Evolutionary conservation across 2,329 filamentous ascomycete genomes (phyloP), one percentile per base, ranked within the genome.

Genomic region (Aplosporella prunicola): DNA sequence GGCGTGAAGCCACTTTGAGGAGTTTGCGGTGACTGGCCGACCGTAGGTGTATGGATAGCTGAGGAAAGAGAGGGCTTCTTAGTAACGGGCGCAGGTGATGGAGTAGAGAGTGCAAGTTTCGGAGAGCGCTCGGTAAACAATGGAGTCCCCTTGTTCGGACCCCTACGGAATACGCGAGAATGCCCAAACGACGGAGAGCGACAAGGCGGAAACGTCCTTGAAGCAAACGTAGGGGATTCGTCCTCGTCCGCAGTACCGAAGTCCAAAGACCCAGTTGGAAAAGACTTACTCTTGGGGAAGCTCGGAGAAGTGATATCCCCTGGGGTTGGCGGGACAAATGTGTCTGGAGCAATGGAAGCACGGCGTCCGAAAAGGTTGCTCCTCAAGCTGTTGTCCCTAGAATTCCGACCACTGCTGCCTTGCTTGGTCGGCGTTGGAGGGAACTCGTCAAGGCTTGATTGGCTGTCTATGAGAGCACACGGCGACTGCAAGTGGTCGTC

Each of bases 391-490:
- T 66, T 70, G 42, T 67, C 63, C 51, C 67, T 69, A 16, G 64
- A 67, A 28, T 61, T 61, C 36, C 64, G 56, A 36, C 55, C 53
- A 17, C 71, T 49, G 60, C 63, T 50, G 24, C 57, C 60, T 47
- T 76, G 76, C 60, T 94, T 96, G 0, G 91, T 96, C 1, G 91
- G 91, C 1, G 91, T 98, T 1, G 89, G 88, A n/a, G 89, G 88
- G 40, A 89, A 68, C 33, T 94, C 87, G 25, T 88, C 84, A 13
- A 63, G 67, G 36, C 71, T 68, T 5, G 64, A 59, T 48, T 79
- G 75, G 46, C 68, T 71, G 40, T 78, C 74, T 20, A 64, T 55
- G 40, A 64, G 67, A n/a, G 62, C 67, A 10, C 67, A 68, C 50
- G 80, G 66, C 32, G 75, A 74, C 46, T 71, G 66, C 46, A 74